Evolutionary conservation across 1,284 basidiomycete species (phyloP).

Genomic region (Sanghuangporus baumii): DNA sequence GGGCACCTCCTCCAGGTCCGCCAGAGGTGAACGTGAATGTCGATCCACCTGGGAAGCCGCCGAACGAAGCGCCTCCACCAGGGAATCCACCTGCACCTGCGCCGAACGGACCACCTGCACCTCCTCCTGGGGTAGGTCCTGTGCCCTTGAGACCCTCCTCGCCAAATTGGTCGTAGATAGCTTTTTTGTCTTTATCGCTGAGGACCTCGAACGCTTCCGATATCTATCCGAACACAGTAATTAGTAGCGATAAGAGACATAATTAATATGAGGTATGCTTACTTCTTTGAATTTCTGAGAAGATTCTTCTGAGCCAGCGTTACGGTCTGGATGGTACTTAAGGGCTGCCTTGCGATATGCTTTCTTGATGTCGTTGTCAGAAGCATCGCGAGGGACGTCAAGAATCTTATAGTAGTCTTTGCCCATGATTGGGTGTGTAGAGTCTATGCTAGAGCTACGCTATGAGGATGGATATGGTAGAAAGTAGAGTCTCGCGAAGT

Average conservation of each 20-base stretch:
- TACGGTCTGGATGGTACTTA: conserved; percentile 92
- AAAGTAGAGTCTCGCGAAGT: not conserved
- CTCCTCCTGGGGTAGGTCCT: conserved; percentile 45
- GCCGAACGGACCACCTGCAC: conserved; percentile 35
- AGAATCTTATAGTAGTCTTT: conserved; percentile 81
- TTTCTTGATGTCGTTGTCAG: conserved; percentile 82
- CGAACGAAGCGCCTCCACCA: conserved; percentile 37
- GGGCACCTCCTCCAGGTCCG: conserved; percentile 38
- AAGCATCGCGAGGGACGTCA: conserved; percentile 67
- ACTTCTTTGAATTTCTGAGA: conserved; percentile 93
- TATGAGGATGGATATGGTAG: not conserved
- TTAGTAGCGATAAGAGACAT: not conserved
- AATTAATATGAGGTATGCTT: conserved; percentile 18
- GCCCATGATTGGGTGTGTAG: conserved; percentile 45
- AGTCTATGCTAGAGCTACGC: not conserved
- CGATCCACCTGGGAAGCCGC: conserved; percentile 43
- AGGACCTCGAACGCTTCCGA: conserved; percentile 98
- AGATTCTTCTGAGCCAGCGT: conserved; percentile 77
- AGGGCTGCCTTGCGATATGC: conserved; percentile 84
- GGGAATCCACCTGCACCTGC: conserved; percentile 37
- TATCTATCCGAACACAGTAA: conserved; percentile 44
- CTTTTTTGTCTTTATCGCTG: conserved; percentile 88
- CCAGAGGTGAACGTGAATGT: conserved; percentile 60
- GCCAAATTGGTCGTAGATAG: conserved; percentile 92
- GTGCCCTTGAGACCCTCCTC: conserved; percentile 91